Percentiles rank a stretch among this genome's conserved stretches.
These are phyloP conservation scores for Whalleya microplaca DNA, from an alignment of 2,329 filamentous ascomycete species.

Conservation along the genomic window DNA sequence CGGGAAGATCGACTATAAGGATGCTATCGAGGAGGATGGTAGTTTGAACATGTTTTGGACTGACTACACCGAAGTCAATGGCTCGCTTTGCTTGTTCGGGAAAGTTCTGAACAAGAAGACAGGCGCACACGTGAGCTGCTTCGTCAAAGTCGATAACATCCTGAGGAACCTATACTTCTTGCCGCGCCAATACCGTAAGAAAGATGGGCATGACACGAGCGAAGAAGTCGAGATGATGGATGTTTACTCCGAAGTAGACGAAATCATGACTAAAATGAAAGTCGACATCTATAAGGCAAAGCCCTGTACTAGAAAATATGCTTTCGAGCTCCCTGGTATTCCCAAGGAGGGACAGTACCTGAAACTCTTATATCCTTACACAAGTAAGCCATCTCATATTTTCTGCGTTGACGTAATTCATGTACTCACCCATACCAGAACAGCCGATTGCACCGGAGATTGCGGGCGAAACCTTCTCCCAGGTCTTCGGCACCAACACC, in stretches of 20 bases:
- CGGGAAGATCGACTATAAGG: constrained; percentile 80
- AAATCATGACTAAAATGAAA: constrained; percentile 82
- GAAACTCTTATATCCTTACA: constrained; percentile 95
- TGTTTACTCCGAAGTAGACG: constrained; percentile 87
- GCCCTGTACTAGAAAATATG: constrained; percentile 85
- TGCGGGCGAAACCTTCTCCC: constrained; percentile 87
- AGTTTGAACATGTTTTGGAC: constrained; percentile 96
- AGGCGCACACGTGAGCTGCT: constrained; percentile 82
- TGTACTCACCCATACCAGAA: constrained; percentile 47
- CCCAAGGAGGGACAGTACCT: constrained; percentile 90
- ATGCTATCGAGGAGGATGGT: constrained; percentile 92
- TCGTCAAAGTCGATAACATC: constrained; percentile 95
- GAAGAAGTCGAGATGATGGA: constrained; percentile 86
- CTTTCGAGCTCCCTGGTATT: constrained; percentile 86
- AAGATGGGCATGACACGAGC: constrained; percentile 67
- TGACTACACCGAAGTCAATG: constrained; percentile 91
- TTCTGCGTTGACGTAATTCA: neutral
- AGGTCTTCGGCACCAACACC: constrained; percentile 92
- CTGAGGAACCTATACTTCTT: constrained; percentile 91
- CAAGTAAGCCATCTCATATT: constrained; percentile 54
- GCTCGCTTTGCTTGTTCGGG: constrained; percentile 90
- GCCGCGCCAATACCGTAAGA: constrained; percentile 67
- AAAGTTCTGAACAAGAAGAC: constrained; percentile 92
- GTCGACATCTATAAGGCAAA: constrained; percentile 95
- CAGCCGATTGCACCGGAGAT: constrained; percentile 70